Percentiles rank a stretch among this genome's conserved stretches.
Conservation (phyloP, 179 eudicot genomes). For the Actinidia polygama region DNA sequence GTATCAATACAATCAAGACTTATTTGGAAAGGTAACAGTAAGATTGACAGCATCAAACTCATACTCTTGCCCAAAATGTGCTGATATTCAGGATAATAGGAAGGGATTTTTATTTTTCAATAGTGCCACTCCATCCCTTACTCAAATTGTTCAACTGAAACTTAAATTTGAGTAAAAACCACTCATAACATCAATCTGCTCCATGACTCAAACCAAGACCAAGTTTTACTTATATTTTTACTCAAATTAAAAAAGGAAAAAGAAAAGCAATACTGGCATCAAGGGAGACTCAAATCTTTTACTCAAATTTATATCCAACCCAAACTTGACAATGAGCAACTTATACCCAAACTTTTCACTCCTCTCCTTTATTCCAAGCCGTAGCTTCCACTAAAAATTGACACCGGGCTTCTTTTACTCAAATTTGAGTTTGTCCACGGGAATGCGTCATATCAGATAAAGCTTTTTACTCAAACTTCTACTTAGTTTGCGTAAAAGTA, state of each 20-base stretch:
- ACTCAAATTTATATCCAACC: background rate
- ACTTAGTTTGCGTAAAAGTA: background rate
- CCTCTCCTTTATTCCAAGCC: slow-evolving; percentile 1
- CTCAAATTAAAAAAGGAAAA: no score
- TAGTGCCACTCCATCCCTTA: background rate
- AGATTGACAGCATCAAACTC: background rate
- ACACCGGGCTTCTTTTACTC: background rate
- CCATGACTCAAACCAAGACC: background rate
- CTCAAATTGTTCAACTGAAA: background rate
- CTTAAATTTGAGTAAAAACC: background rate
- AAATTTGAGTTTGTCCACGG: background rate
- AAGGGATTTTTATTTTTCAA: background rate
- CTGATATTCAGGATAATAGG: background rate
- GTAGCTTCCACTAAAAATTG: background rate
- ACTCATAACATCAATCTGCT: background rate
- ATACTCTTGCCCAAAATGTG: background rate
- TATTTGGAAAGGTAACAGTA: background rate
- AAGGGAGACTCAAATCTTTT: background rate
- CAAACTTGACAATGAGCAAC: background rate
- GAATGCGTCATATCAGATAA: background rate
- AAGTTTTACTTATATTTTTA: no score
- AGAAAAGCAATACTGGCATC: no score
- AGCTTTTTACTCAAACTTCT: background rate
- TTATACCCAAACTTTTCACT: background rate
- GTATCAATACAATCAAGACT: background rate